Evolutionary conservation across 2,329 filamentous ascomycete genomes (phyloP).

Genomic region (Calonectria pteridis): DNA sequence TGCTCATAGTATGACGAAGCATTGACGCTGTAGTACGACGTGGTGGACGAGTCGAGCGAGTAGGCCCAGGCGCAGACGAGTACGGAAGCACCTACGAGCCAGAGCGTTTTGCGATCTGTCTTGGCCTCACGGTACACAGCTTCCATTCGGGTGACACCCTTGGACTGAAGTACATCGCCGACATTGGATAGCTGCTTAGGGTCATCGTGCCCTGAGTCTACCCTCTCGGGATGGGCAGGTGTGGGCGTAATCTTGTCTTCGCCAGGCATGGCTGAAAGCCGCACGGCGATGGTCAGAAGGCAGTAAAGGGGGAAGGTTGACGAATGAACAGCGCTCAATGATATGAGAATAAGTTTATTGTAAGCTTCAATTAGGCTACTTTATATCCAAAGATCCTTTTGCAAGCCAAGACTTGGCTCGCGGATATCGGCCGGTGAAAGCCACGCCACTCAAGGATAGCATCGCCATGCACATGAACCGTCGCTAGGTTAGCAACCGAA

Average conservation of each 20-base stretch:
- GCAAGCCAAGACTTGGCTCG: not conserved
- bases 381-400: not conserved
- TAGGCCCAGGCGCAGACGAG: slow-evolving; percentile 49
- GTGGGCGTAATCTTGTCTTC: slow-evolving; percentile 30
- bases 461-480: slow-evolving; percentile 15
- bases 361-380: not conserved
- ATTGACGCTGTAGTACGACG: slow-evolving; percentile 45
- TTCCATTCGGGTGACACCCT: slow-evolving; percentile 47
- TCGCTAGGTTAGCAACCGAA: not conserved
- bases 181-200: slow-evolving; percentile 35
- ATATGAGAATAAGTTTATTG: not conserved
- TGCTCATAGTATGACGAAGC: slow-evolving; percentile 44
- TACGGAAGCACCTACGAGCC: slow-evolving; percentile 45
- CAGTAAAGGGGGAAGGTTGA: not conserved
- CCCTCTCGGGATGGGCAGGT: slow-evolving; percentile 19
- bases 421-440: not conserved
- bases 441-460: not conserved
- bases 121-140: slow-evolving; percentile 46
- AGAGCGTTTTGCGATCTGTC: slow-evolving; percentile 40
- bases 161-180: slow-evolving; percentile 37
- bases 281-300: not conserved
- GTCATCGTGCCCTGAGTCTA: slow-evolving; percentile 26
- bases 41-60: slow-evolving; percentile 47
- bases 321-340: not conserved
- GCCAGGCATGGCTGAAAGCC: slow-evolving; percentile 16